Conservation (phyloP, 257 asterid genomes). For the Rehmannia glutinosa region DNA sequence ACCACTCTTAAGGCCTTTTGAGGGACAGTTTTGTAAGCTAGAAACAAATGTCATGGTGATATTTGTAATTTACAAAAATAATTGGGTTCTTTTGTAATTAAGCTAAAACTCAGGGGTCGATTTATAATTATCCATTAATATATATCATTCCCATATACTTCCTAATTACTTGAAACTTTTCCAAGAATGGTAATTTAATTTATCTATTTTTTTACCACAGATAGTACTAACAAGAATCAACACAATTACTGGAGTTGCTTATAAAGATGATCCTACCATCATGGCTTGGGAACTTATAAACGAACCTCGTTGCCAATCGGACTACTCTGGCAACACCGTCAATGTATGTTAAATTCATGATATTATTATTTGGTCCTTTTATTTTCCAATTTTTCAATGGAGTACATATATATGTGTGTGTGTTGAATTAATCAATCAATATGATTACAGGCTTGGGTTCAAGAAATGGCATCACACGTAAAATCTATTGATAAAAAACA, state of each 20-base stretch:
- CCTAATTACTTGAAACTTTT: not conserved
- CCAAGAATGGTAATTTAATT: not conserved
- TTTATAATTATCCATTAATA: too few relatives aligned
- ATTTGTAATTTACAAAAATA: too few relatives aligned
- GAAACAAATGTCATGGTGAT: too few relatives aligned
- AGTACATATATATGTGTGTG: not conserved
- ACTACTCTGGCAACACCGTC: constrained; percentile 41
- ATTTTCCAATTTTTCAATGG: not conserved
- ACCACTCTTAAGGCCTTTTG: too few relatives aligned
- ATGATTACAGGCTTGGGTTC: constrained; percentile 38
- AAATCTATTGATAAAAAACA: constrained; percentile 44
- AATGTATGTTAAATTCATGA: constrained; percentile 22
- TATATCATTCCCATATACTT: too few relatives aligned
- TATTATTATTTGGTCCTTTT: not conserved
- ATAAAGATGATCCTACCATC: constrained; percentile 43
- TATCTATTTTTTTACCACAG: not conserved
- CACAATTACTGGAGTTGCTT: constrained; percentile 32
- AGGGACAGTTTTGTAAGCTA: too few relatives aligned
- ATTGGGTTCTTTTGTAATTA: too few relatives aligned
- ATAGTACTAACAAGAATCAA: constrained; percentile 24
- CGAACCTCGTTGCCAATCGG: constrained; percentile 53
- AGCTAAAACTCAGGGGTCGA: too few relatives aligned
- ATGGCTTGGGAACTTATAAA: constrained; percentile 65
- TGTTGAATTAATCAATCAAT: too few relatives aligned
- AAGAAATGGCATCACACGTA: constrained; percentile 48